These are phyloP conservation scores for Symbiodinium natans DNA, from an alignment of 73 alveolate species.

Conservation along the genomic window DNA sequence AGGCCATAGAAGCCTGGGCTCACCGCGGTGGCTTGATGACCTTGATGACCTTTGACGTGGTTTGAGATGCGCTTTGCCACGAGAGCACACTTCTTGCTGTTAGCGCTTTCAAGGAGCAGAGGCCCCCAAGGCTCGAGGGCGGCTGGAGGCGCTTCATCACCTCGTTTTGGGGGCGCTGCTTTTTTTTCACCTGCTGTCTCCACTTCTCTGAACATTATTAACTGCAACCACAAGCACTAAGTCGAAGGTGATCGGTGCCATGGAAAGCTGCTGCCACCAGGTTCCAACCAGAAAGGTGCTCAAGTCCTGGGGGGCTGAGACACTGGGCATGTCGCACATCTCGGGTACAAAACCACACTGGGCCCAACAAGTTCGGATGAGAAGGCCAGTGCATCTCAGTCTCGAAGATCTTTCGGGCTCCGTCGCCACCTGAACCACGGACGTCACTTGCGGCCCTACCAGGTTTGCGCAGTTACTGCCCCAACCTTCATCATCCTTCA, in stretches of 20 bases:
- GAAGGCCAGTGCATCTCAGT: background rate
- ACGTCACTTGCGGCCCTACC: too few species aligned
- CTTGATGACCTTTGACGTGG: background rate
- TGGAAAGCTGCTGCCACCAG: conserved; percentile 26
- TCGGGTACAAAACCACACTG: too few species aligned
- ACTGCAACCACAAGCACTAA: background rate
- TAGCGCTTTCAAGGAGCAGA: background rate
- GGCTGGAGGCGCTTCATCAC: conserved; percentile 50
- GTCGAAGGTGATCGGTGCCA: conserved; percentile 57
- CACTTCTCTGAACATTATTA: background rate
- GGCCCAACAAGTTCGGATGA: too few species aligned
- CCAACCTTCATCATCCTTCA: too few species aligned
- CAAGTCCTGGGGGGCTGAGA: conserved; percentile 13
- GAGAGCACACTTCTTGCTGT: background rate
- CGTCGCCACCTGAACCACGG: background rate
- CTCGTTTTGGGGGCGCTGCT: background rate
- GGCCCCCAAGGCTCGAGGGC: conserved; percentile 36
- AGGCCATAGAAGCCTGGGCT: conserved; percentile 46
- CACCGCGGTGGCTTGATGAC: background rate
- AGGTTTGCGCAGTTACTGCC: too few species aligned
- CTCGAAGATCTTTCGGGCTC: background rate
- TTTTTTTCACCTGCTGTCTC: background rate
- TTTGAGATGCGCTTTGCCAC: background rate
- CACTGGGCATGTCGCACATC: background rate
- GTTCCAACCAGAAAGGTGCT: conserved; percentile 42